These are phyloP conservation scores for Drechslerella dactyloides DNA, from an alignment of 2,329 filamentous ascomycete species.

Conservation along the genomic window DNA sequence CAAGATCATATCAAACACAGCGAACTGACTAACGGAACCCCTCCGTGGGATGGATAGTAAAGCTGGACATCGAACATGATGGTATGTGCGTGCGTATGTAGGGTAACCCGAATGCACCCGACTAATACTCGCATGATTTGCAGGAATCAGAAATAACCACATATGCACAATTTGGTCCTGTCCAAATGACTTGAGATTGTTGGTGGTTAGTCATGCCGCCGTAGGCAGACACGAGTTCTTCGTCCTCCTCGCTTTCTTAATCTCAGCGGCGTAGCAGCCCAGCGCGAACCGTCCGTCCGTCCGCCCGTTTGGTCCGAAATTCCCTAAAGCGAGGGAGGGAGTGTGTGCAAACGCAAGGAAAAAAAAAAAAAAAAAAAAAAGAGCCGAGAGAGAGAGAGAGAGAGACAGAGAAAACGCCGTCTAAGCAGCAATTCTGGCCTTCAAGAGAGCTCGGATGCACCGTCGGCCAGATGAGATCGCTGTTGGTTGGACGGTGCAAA, in stretches of 20 bases:
- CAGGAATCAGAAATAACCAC: slow-evolving; percentile 10
- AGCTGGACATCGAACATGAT: neutral
- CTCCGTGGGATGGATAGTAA: neutral
- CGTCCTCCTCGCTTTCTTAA: too few species aligned
- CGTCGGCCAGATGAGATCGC: slow-evolving; percentile 36
- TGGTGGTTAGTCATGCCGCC: slow-evolving; percentile 3
- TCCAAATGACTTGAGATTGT: slow-evolving; percentile 6
- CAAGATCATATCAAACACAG: neutral
- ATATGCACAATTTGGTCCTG: neutral
- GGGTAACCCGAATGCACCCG: neutral
- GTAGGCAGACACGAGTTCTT: slow-evolving; percentile 8
- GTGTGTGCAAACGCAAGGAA: slow-evolving; percentile 7
- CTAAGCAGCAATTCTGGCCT: slow-evolving; percentile 25
- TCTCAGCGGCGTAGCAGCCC: neutral
- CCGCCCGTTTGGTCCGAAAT: slow-evolving; percentile 8
- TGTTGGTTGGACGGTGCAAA: slow-evolving; percentile 4
- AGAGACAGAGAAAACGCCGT: slow-evolving; percentile 31
- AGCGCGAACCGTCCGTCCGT: slow-evolving; percentile 6
- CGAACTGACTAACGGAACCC: neutral
- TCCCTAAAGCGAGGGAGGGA: slow-evolving; percentile 5
- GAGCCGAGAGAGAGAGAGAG: neutral
- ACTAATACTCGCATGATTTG: slow-evolving; percentile 1
- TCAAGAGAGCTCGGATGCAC: slow-evolving; percentile 40
- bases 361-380: slow-evolving; percentile 15
- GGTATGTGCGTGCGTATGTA: neutral